Evolutionary conservation across 2,329 filamentous ascomycete species (phyloP).

Genomic region (Capronia coronata): DNA sequence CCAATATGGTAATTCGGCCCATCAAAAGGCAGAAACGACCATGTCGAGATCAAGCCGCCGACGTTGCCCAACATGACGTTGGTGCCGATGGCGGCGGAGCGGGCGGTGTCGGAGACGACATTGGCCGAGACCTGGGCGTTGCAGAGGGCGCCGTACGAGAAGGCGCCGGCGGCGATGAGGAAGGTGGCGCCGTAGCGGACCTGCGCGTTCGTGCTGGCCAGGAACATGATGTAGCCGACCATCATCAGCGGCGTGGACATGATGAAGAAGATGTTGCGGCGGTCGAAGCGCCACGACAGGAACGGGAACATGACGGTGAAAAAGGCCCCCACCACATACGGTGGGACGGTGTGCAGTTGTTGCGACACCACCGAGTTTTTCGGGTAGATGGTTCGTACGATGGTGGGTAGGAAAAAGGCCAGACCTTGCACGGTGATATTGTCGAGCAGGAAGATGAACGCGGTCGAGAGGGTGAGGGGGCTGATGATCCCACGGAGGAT

Average conservation of each 20-base stretch:
- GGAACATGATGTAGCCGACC: conserved; percentile 64
- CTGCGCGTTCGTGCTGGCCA: conserved; percentile 47
- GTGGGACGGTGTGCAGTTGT: conserved; percentile 65
- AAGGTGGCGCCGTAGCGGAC: conserved; percentile 66
- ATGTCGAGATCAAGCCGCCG: conserved; percentile 62
- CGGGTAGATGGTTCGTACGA: conserved; percentile 63
- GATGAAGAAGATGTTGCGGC: conserved; percentile 56
- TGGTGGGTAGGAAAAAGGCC: conserved; percentile 64
- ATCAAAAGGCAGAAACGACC: conserved; percentile 59
- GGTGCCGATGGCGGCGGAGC: conserved; percentile 59
- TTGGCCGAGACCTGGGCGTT: conserved; percentile 65
- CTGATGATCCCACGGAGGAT: conserved; percentile 56
- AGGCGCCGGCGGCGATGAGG: conserved; percentile 59
- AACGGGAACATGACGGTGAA: conserved; percentile 59
- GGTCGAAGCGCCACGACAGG: conserved; percentile 55
- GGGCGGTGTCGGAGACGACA: conserved; percentile 63
- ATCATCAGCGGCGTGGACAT: conserved; percentile 57
- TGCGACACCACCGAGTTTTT: conserved; percentile 52
- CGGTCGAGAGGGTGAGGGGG: conserved; percentile 53
- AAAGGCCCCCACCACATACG: conserved; percentile 61
- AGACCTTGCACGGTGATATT: conserved; percentile 67
- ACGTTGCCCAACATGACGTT: conserved; percentile 68
- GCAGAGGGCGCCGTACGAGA: conserved; percentile 57
- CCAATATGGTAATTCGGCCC: conserved; percentile 62
- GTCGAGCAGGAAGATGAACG: conserved; percentile 57